phyloP scores from a whole-genome alignment of 2,329 filamentous ascomycete genomes.

The Fusarium redolens region DNA sequence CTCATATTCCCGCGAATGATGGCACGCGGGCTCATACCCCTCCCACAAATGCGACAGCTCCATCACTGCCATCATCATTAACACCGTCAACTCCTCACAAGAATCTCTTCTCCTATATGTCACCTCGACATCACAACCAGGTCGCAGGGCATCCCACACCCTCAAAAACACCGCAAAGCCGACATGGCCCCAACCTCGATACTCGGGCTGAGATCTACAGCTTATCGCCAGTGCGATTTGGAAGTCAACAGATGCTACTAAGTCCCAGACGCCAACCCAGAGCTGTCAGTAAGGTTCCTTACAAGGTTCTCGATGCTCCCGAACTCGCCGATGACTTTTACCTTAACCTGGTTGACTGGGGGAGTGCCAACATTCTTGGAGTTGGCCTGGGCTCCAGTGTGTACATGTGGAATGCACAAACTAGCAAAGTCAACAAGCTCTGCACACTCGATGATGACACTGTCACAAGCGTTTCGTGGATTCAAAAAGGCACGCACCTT shows the following conservation, averaged over 20 bases:
- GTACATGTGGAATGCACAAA: constrained; percentile 98
- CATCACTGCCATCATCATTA: constrained; percentile 75
- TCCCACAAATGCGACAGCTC: constrained; percentile 71
- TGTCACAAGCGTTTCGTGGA: constrained; percentile 98
- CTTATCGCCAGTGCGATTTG: constrained; percentile 90
- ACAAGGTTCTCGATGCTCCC: constrained; percentile 96
- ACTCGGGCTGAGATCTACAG: constrained; percentile 94
- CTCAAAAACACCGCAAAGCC: constrained; percentile 87
- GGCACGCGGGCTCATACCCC: constrained; percentile 84
- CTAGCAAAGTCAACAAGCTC: constrained; percentile 90
- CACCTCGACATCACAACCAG: constrained; percentile 75
- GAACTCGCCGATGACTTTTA: constrained; percentile 98
- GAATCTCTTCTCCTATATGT: constrained; percentile 94
- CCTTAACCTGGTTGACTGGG: constrained; percentile 97
- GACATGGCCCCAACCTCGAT: constrained; percentile 89
- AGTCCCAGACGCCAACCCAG: constrained; percentile 89
- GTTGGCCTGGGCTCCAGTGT: constrained; percentile 93
- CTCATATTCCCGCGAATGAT: constrained; percentile 68
- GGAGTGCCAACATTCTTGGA: constrained; percentile 91
- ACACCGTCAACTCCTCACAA: constrained; percentile 97
- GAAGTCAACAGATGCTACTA: constrained; percentile 92
- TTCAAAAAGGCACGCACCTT: constrained; percentile 95
- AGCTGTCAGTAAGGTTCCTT: constrained; percentile 94
- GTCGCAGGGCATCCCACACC: constrained; percentile 87
- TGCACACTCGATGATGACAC: constrained; percentile 93